Evolutionary conservation across 192 early-diverging fungal species (phyloP), one percentile per base, ranked within the genome.

Genomic region (Linnemannia zychae): DNA sequence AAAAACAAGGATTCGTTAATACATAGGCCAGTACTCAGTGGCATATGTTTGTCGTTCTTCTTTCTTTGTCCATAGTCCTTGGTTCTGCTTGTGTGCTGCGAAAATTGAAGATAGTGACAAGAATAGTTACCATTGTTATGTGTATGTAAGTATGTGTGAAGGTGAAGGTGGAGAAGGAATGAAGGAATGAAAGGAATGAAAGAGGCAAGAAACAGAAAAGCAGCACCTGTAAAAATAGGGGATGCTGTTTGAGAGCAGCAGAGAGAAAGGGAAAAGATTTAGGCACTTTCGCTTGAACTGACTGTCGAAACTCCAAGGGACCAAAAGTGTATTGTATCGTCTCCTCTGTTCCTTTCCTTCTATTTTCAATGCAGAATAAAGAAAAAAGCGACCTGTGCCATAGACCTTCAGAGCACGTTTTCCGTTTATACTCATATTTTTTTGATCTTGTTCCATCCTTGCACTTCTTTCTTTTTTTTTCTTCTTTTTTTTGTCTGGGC

Each of bases 51-150:
- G 3, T 28, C 40, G 12, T 31, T 52, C 48, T 36, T 74, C n/a
- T n/a, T 44, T 0, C n/a, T 60, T 34, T 17, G 7, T 0, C 7
- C 12, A 22, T 40, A 40, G 4, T 40, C 24, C 22, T 57, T 15
- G 40, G 49, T 9, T 20, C 18, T n/a, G 7, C 40, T 44, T 44
- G 40, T 44, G 40, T 9, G 9, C 40, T 44, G 40, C 40, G 40
- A 44, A 44, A 74, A 17, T 9, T 16, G 36, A 60, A 68, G 28
- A 6, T n/a, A 52, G 12, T 44, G 33, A 34, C 40, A 52, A 16
- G 33, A 15, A 22, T 46, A 15, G 46, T 67, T 72, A 79, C 70
- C 69, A 72, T 79, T 67, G 46, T n/a, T n/a, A n/a, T n/a, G n/a
- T 71, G 52, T 63, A 36, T 33, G 44, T 60, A 68, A 16, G 28